phyloP scores from a whole-genome alignment of 139 green algal species.

The Edaphochlamys debaryana region DNA sequence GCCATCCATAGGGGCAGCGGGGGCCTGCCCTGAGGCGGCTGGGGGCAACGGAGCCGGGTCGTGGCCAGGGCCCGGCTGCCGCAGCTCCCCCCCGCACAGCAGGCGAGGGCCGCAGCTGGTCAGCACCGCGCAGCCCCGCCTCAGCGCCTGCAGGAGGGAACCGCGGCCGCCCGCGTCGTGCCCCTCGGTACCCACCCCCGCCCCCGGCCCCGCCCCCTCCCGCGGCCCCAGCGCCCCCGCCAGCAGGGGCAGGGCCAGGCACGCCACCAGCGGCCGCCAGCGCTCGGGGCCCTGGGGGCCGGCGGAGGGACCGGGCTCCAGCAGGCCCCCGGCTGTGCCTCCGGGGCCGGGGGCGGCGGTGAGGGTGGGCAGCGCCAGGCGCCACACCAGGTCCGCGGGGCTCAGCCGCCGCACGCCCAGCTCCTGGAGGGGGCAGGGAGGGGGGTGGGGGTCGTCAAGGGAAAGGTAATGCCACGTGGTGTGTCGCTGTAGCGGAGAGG shows the following conservation, averaged over 20 bases:
- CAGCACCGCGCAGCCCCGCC: background rate
- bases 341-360: background rate
- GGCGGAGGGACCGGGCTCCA: too few relatives aligned
- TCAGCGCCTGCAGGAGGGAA: background rate
- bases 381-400: constrained; percentile 40
- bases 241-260: constrained; percentile 41
- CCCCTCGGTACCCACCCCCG: too few relatives aligned
- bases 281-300: too few relatives aligned
- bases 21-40: background rate
- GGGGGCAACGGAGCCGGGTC: too few relatives aligned
- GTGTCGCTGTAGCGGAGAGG: too few relatives aligned
- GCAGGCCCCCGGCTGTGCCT: too few relatives aligned
- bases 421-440: constrained; percentile 27
- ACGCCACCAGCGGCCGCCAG: constrained; percentile 7
- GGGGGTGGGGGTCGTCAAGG: background rate
- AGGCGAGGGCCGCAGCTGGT: background rate
- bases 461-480: too few relatives aligned
- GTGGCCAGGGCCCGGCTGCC: too few relatives aligned
- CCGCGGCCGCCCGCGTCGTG: background rate
- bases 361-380: constrained; percentile 32
- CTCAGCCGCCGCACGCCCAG: constrained; percentile 52
- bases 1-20: background rate
- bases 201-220: background rate
- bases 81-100: background rate
- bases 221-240: constrained; percentile 28